Percentiles rank a stretch among this genome's conserved stretches.
Conservation (phyloP, 495 filamentous ascomycete genomes). For the Aspergillus taichungensis region DNA sequence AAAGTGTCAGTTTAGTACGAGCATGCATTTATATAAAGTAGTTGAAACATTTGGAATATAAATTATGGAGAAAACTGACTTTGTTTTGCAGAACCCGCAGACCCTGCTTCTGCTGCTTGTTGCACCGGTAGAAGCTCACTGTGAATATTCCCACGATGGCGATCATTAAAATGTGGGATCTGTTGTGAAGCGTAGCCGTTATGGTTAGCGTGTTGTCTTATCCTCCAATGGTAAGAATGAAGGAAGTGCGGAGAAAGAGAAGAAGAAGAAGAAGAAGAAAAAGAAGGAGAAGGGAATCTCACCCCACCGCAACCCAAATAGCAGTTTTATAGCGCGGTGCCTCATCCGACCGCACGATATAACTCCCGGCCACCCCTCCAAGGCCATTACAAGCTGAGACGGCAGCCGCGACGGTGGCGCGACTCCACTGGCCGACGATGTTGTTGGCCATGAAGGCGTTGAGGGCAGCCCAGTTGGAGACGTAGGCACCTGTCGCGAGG, state of each 20-base stretch:
- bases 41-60: not conserved
- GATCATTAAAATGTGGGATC: slow-evolving; percentile 60
- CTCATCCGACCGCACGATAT: slow-evolving; percentile 59
- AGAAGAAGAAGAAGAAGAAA: no score
- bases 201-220: no score
- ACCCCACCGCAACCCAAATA: slow-evolving; percentile 65
- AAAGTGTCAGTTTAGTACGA: not conserved
- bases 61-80: slow-evolving; percentile 17
- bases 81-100: slow-evolving; percentile 46
- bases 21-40: not conserved
- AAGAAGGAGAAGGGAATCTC: no score
- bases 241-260: not conserved
- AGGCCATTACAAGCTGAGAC: slow-evolving; percentile 65
- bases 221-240: not conserved
- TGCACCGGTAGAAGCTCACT: slow-evolving; percentile 51
- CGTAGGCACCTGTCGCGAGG: slow-evolving; percentile 68
- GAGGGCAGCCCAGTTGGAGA: slow-evolving; percentile 72
- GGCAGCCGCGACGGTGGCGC: slow-evolving; percentile 59
- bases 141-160: slow-evolving; percentile 51
- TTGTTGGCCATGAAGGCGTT: slow-evolving; percentile 68
- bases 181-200: slow-evolving; percentile 3
- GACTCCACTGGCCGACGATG: slow-evolving; percentile 67
- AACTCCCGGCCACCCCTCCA: slow-evolving; percentile 69
- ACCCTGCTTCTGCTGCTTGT: slow-evolving; percentile 40
- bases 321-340: slow-evolving; percentile 63